Evolutionary conservation across 1,139 yeast species (phyloP).

Genomic region (Trichomonascaceae sp.): DNA sequence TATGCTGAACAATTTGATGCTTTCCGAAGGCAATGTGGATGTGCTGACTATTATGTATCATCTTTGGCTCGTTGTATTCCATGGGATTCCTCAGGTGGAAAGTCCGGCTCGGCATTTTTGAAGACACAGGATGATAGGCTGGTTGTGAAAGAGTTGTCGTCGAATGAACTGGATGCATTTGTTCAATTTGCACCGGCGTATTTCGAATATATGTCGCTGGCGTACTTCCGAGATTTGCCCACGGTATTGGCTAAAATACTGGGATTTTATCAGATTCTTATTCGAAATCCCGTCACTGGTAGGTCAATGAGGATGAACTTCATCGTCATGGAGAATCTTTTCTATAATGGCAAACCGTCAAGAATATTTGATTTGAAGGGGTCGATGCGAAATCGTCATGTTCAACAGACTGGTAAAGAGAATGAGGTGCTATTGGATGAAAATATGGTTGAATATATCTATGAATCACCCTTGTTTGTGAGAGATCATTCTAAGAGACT

Average conservation of each 20-base stretch:
- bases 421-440: conserved; percentile 94
- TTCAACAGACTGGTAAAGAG: conserved; percentile 90
- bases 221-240: conserved; percentile 88
- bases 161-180: conserved; percentile 86
- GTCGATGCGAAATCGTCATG: conserved; percentile 95
- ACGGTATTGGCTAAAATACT: conserved; percentile 91
- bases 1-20: conserved; percentile 97
- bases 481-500: conserved; percentile 85
- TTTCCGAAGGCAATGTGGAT: conserved; percentile 75
- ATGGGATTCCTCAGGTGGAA: conserved; percentile 97
- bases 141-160: conserved; percentile 83
- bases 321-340: conserved; percentile 90
- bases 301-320: conserved; percentile 82
- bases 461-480: conserved; percentile 92
- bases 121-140: conserved; percentile 88
- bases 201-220: conserved; percentile 93
- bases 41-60: conserved; percentile 70
- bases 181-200: conserved; percentile 94
- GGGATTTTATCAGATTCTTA: conserved; percentile 91
- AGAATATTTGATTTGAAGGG: conserved; percentile 95
- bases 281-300: conserved; percentile 69
- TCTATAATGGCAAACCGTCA: conserved; percentile 75
- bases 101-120: conserved; percentile 89
- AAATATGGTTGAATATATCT: conserved; percentile 96
- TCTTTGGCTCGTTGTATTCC: conserved; percentile 88